These are phyloP conservation scores for Sordariomycetes sp. DNA, from an alignment of 2,329 filamentous ascomycete species.

Conservation along the genomic window DNA sequence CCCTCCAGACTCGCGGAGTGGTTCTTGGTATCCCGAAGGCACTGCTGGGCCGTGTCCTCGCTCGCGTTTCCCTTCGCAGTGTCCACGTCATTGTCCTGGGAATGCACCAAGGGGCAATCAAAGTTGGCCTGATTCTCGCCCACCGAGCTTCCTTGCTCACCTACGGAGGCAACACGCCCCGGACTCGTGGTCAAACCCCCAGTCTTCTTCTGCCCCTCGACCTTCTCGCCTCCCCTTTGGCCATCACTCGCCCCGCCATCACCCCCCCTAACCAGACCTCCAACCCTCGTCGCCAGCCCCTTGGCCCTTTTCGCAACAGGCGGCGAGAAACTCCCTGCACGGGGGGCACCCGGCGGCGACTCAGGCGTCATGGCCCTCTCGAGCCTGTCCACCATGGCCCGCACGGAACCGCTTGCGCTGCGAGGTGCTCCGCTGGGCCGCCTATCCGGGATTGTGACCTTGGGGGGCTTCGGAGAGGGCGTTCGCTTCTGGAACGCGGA, in stretches of 20 bases:
- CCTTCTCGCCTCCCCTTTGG: background rate
- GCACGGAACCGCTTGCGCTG: constrained; percentile 1
- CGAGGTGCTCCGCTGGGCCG: background rate
- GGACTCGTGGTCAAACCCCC: background rate
- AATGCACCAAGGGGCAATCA: background rate
- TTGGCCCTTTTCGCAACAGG: background rate
- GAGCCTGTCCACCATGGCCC: constrained; percentile 2
- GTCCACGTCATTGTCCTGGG: background rate
- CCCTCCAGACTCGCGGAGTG: background rate
- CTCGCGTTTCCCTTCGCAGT: background rate
- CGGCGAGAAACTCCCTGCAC: background rate
- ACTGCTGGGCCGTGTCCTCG: background rate
- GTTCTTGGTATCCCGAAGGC: background rate
- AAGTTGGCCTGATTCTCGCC: background rate
- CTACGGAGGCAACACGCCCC: background rate
- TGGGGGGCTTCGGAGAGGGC: background rate
- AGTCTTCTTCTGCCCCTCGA: background rate
- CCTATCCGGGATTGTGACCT: background rate
- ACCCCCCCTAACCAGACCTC: background rate
- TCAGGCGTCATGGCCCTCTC: background rate
- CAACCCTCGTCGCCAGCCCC: background rate
- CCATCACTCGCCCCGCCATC: background rate
- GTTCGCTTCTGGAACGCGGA: background rate
- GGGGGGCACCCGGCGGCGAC: background rate
- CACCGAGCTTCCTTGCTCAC: background rate